These are phyloP conservation scores for Naganishia antarctica DNA, from an alignment of 768 basidiomycete genomes.

Conservation along the genomic window DNA sequence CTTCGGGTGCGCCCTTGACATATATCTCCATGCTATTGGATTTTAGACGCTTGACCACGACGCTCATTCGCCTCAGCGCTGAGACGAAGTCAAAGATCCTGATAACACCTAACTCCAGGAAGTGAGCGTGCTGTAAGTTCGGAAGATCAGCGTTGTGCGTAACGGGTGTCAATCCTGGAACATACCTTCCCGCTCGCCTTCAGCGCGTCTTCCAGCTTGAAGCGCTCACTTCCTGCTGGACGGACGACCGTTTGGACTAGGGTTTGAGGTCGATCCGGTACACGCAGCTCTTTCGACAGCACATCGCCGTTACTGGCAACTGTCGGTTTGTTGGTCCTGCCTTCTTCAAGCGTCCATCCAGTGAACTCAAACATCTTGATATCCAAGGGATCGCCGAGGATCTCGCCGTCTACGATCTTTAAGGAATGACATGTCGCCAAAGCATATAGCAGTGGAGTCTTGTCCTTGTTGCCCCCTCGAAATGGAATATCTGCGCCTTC, in stretches of 20 bases:
- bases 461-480: constrained; percentile 57
- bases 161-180: not conserved
- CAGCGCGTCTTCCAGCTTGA: constrained; percentile 87
- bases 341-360: constrained; percentile 92
- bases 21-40: constrained; percentile 95
- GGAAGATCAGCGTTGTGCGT: not conserved
- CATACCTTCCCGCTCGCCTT: constrained; percentile 71
- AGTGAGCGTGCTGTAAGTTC: constrained; percentile 74
- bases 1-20: constrained; percentile 98
- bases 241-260: constrained; percentile 94
- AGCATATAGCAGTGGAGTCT: constrained; percentile 82
- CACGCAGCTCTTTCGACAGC: constrained; percentile 28
- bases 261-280: constrained; percentile 63
- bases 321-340: constrained; percentile 59
- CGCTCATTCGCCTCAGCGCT: constrained; percentile 88
- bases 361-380: constrained; percentile 98
- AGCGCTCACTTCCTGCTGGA: constrained; percentile 86
- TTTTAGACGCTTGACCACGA: constrained; percentile 90
- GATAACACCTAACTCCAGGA: constrained; percentile 93
- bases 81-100: constrained; percentile 96
- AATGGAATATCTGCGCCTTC: constrained; percentile 77
- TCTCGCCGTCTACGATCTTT: constrained; percentile 76
- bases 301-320: constrained; percentile 51
- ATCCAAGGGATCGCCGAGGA: constrained; percentile 94
- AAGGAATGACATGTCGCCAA: constrained; percentile 94